Percentiles rank a stretch among this genome's conserved stretches.
Evolutionary conservation across 352 stramenopile species (phyloP).

Genomic region (Phytophthora tubulina): DNA sequence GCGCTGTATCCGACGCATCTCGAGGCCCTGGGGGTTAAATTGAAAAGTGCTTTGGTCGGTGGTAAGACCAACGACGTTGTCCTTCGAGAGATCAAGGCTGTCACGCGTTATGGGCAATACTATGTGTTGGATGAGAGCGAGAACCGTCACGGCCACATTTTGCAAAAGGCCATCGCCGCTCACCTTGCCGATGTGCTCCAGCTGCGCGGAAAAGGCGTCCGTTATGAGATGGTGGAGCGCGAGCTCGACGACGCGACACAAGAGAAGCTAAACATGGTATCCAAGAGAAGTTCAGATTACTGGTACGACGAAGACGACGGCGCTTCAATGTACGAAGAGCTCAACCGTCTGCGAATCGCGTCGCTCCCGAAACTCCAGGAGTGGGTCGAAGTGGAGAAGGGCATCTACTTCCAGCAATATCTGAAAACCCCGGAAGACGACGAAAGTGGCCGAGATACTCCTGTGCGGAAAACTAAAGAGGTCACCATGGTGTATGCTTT

Average conservation of each 20-base stretch:
- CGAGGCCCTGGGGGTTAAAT: slow-evolving; percentile 4
- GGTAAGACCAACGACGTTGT: slow-evolving; percentile 32
- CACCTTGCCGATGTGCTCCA: slow-evolving; percentile 48
- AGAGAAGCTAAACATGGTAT: slow-evolving; percentile 21
- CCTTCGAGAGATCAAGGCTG: slow-evolving; percentile 36
- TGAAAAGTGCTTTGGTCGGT: slow-evolving; percentile 21
- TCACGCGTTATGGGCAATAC: slow-evolving; percentile 43
- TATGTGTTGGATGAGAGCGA: slow-evolving; percentile 40
- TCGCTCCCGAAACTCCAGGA: slow-evolving; percentile 47
- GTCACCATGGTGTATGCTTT: slow-evolving; percentile 32
- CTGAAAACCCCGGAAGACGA: slow-evolving; percentile 9
- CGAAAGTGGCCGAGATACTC: slow-evolving; percentile 11
- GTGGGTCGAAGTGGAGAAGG: slow-evolving; percentile 55
- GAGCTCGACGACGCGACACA: slow-evolving; percentile 33
- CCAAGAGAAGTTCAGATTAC: slow-evolving; percentile 8
- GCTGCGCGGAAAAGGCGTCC: slow-evolving; percentile 38
- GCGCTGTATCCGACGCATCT: slow-evolving; percentile 40
- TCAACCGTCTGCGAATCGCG: slow-evolving; percentile 51
- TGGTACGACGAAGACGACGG: slow-evolving; percentile 33
- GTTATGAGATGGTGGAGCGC: slow-evolving; percentile 51
- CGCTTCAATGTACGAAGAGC: slow-evolving; percentile 35
- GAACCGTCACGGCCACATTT: slow-evolving; percentile 41
- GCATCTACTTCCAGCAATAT: slow-evolving; percentile 37
- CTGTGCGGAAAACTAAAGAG: slow-evolving; percentile 17
- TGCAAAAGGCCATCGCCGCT: slow-evolving; percentile 58